Percentiles rank a stretch among this genome's conserved stretches.
phyloP scores from a whole-genome alignment of 768 basidiomycete species.

The Russula abietina region DNA sequence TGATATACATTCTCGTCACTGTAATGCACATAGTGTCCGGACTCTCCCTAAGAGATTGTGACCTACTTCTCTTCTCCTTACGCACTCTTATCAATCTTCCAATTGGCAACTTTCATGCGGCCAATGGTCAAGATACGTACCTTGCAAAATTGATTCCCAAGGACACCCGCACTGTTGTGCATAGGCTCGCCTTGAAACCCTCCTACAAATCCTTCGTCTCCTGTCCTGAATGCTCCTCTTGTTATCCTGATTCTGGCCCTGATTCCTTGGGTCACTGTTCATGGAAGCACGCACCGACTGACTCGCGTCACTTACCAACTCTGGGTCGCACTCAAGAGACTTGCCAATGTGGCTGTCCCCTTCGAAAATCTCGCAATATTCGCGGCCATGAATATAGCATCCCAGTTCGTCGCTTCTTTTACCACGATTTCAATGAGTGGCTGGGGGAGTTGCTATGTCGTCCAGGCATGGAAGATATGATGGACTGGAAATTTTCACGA shows the following conservation, averaged over 20 bases:
- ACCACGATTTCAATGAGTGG: constrained; percentile 18
- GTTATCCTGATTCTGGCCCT: too few relatives aligned
- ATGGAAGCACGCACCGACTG: too few relatives aligned
- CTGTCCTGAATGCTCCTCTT: too few relatives aligned
- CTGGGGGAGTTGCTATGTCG: constrained; percentile 1
- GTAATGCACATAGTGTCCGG: background rate
- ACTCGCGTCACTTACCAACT: too few relatives aligned
- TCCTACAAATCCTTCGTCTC: background rate
- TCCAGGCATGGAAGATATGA: constrained; percentile 10
- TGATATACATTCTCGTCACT: background rate
- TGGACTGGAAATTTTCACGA: background rate
- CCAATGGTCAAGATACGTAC: background rate
- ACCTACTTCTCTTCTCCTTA: background rate
- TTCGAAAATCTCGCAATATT: background rate
- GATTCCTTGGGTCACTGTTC: too few relatives aligned
- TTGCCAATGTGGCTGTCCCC: background rate
- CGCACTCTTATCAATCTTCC: background rate
- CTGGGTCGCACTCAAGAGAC: too few relatives aligned
- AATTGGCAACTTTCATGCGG: background rate
- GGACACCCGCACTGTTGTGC: background rate
- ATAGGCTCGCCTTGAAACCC: background rate
- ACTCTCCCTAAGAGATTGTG: background rate
- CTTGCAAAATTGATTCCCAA: background rate
- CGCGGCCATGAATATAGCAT: background rate
- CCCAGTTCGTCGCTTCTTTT: constrained; percentile 2